These are phyloP conservation scores for Arxiozyma slooffiae DNA, from an alignment of 1,139 yeast species.

Conservation along the genomic window DNA sequence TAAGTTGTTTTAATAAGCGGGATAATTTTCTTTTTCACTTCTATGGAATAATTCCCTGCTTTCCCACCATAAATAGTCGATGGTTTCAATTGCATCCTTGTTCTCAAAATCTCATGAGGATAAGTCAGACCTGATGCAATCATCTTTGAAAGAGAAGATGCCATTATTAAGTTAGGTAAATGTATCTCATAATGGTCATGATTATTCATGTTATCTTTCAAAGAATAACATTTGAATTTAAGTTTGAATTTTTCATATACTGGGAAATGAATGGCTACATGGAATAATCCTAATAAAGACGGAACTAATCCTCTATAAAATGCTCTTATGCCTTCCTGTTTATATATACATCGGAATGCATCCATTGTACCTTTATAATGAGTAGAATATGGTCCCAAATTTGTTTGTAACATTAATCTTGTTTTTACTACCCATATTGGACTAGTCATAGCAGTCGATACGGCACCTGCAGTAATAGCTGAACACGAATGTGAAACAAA, in stretches of 20 bases:
- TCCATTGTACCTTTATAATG: constrained; percentile 72
- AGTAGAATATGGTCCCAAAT: constrained; percentile 22
- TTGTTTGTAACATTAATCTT: constrained; percentile 77
- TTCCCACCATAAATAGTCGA: background rate
- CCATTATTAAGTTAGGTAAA: constrained; percentile 46
- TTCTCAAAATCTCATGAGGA: constrained; percentile 92
- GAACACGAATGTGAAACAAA: constrained; percentile 59
- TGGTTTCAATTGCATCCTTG: constrained; percentile 63
- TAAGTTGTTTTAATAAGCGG: constrained; percentile 47
- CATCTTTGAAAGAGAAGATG: constrained; percentile 80
- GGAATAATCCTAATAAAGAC: constrained; percentile 78
- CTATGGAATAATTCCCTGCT: constrained; percentile 15
- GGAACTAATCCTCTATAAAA: constrained; percentile 89
- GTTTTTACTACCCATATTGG: constrained; percentile 73
- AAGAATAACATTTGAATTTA: constrained; percentile 32
- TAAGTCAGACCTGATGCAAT: constrained; percentile 82
- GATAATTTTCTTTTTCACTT: constrained; percentile 31
- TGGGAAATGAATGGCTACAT: constrained; percentile 96
- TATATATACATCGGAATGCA: constrained; percentile 72
- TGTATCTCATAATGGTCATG: constrained; percentile 19
- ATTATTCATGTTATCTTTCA: constrained; percentile 16
- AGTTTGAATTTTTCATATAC: constrained; percentile 76
- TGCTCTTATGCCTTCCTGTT: constrained; percentile 69
- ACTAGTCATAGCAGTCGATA: constrained; percentile 78
- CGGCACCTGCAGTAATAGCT: constrained; percentile 84